phyloP scores from a whole-genome alignment of 768 basidiomycete genomes.

The Leucocoprinus sp. region DNA sequence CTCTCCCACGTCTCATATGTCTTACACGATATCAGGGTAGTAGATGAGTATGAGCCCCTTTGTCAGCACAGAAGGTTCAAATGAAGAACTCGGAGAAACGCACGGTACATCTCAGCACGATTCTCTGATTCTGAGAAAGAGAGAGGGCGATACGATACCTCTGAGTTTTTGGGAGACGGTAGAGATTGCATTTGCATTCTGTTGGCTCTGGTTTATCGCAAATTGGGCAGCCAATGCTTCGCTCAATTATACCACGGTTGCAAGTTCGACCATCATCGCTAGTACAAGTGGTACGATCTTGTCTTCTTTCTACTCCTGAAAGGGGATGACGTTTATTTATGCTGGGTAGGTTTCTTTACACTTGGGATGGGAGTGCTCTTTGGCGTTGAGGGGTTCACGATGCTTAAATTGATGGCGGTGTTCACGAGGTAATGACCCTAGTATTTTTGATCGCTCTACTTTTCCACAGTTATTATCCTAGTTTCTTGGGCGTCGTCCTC shows the following conservation, averaged over 20 bases:
- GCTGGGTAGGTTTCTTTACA: conserved; percentile 84
- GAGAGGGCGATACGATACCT: conserved; percentile 13
- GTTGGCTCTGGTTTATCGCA: conserved; percentile 87
- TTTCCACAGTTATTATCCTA: conserved; percentile 5
- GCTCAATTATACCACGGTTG: conserved; percentile 85
- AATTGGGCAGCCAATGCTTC: conserved; percentile 87
- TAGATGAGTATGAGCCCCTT: conserved; percentile 19
- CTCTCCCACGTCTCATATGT: background rate
- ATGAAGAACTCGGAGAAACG: background rate
- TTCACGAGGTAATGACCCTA: conserved; percentile 53
- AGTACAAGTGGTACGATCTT: conserved; percentile 71
- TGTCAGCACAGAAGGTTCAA: conserved; percentile 9
- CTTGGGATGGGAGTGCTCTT: conserved; percentile 76
- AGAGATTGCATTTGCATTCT: conserved; percentile 70
- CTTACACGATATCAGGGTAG: background rate
- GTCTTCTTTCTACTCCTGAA: background rate
- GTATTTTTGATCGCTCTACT: background rate
- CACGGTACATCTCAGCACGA: background rate
- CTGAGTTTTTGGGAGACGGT: conserved; percentile 56
- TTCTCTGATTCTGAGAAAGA: conserved; percentile 11
- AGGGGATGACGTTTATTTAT: background rate
- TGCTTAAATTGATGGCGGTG: conserved; percentile 71
- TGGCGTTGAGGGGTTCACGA: conserved; percentile 67
- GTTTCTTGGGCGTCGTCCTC: conserved; percentile 71
- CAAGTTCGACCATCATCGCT: conserved; percentile 86